Evolutionary conservation across 1,284 basidiomycete species (phyloP).

Genomic region (Pterula multifida): DNA sequence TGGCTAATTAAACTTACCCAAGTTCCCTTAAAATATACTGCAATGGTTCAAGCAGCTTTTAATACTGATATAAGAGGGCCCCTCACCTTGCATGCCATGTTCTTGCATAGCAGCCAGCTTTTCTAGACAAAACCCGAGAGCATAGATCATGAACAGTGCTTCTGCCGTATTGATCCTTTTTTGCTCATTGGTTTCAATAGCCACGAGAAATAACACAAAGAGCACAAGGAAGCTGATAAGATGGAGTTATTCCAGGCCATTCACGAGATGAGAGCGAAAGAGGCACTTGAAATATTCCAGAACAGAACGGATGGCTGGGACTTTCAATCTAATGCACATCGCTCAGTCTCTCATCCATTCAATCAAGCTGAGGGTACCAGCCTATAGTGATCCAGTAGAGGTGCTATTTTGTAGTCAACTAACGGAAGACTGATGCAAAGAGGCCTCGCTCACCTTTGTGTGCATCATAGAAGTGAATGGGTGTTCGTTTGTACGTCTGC

Average conservation of each 20-base stretch:
- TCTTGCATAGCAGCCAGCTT: constrained; percentile 92
- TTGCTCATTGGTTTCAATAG: constrained; percentile 62
- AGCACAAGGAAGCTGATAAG: constrained; percentile 63
- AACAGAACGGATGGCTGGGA: constrained; percentile 81
- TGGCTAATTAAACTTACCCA: constrained; percentile 38
- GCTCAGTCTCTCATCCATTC: neutral
- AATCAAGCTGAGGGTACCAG: constrained; percentile 27
- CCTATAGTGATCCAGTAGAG: constrained; percentile 79
- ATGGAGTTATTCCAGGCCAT: neutral
- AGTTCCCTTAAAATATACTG: constrained; percentile 74
- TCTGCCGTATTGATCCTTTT: constrained; percentile 56
- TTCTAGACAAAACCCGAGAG: constrained; percentile 81
- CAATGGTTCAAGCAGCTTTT: constrained; percentile 15
- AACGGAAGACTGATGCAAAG: neutral
- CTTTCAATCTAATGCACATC: constrained; percentile 58
- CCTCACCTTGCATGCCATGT: constrained; percentile 71
- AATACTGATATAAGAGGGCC: constrained; percentile 4
- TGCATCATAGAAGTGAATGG: constrained; percentile 90
- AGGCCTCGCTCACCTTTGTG: constrained; percentile 36
- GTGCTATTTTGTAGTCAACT: constrained; percentile 31
- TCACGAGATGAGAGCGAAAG: no score
- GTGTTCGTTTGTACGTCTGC: constrained; percentile 87
- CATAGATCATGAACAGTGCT: constrained; percentile 69
- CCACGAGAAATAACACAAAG: constrained; percentile 75
- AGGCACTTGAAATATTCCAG: constrained; percentile 76